A percentile compares a stretch with the other conserved stretches of the same genome.
Evolutionary conservation across 73 alveolate species (phyloP).

Genomic region (Paramecium octaurelia): DNA sequence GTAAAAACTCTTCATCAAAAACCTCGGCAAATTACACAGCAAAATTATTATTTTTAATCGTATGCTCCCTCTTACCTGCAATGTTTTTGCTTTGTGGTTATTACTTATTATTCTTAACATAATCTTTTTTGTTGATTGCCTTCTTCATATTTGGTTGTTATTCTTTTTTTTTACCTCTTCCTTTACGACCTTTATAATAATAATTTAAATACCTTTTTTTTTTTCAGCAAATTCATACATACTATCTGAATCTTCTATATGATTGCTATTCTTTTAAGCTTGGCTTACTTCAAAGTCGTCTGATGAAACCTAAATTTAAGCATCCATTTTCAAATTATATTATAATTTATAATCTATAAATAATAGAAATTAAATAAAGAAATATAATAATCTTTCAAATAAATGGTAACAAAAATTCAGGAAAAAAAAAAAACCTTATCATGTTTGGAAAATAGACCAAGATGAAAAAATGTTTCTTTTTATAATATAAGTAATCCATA

Average conservation of each 20-base stretch:
- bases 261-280: not conserved
- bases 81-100: not conserved
- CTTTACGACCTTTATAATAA: not conserved
- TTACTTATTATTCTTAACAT: not conserved
- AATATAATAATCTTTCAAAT: not conserved
- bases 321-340: not conserved
- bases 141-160: not conserved
- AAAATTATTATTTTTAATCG: not conserved
- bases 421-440: not conserved
- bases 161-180: not conserved
- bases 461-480: no score
- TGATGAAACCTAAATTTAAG: not conserved
- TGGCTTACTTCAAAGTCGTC: not conserved
- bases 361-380: not conserved
- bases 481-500: no score
- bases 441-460: no score
- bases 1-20: not conserved
- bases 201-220: not conserved
- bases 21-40: not conserved
- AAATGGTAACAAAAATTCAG: not conserved
- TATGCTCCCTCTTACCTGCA: not conserved
- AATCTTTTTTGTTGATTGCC: not conserved
- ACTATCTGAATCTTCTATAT: not conserved
- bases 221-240: not conserved
- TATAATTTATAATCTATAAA: not conserved